phyloP scores from a whole-genome alignment of 441 rosid species.

The Brassica hybrid region DNA sequence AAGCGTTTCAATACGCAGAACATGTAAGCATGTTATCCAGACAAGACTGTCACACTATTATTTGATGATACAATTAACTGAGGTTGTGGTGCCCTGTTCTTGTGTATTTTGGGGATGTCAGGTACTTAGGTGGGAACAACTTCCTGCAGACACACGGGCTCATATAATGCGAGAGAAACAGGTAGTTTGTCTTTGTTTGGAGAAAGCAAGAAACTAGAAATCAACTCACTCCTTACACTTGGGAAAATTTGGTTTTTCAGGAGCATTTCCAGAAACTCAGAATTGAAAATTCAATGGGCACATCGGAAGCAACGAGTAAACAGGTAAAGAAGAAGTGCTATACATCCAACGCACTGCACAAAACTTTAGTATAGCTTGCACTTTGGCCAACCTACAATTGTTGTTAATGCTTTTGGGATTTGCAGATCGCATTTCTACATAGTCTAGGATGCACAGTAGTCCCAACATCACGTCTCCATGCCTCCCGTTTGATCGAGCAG shows the following conservation, averaged over 20 bases:
- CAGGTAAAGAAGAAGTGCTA: conserved; percentile 53
- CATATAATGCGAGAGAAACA: conserved; percentile 91
- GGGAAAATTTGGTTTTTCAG: conserved; percentile 44
- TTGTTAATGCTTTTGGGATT: conserved; percentile 11
- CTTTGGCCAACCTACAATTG: not conserved
- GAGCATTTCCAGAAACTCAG: conserved; percentile 88
- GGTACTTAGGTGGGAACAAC: conserved; percentile 91
- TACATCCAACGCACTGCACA: conserved; percentile 8
- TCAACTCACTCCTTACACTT: conserved; percentile 17
- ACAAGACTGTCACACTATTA: not conserved
- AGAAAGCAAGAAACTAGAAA: conserved; percentile 1
- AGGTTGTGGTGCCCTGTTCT: not conserved
- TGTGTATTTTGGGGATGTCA: conserved; percentile 32
- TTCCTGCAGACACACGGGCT: conserved; percentile 90
- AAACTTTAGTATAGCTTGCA: not conserved
- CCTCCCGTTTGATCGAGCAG: conserved; percentile 76
- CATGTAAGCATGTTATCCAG: conserved; percentile 57
- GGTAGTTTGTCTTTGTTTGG: conserved; percentile 47
- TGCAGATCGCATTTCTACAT: conserved; percentile 42
- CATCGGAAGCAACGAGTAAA: conserved; percentile 81
- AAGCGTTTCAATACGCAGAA: conserved; percentile 87
- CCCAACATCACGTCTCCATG: conserved; percentile 84
- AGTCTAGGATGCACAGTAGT: conserved; percentile 64
- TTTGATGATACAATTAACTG: not conserved
- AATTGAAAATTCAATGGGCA: conserved; percentile 88